phyloP scores from a whole-genome alignment of 495 filamentous ascomycete species.

The Chaetomium cochliodes region DNA sequence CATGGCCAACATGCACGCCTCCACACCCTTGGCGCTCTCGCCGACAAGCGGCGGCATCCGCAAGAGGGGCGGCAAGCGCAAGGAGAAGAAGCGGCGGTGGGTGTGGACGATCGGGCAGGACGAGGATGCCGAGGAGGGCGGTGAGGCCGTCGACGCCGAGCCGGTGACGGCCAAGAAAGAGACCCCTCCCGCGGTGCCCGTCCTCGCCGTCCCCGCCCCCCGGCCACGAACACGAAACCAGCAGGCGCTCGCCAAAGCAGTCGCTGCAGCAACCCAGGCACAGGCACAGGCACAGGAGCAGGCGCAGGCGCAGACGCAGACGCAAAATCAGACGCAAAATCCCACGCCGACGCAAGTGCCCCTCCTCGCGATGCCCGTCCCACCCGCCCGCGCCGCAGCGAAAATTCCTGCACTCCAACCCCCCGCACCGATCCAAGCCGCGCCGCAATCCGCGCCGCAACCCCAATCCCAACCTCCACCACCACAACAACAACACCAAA shows the following conservation, averaged over 20 bases:
- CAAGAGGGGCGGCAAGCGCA: slow-evolving; percentile 41
- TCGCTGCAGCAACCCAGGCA: slow-evolving; percentile 1
- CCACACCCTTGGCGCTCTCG: slow-evolving; percentile 34
- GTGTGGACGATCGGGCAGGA: slow-evolving; percentile 54
- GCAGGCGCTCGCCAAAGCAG: slow-evolving; percentile 12
- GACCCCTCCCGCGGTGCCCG: slow-evolving; percentile 18
- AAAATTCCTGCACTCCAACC: not conserved
- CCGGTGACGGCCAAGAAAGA: slow-evolving; percentile 26
- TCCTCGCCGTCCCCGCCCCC: slow-evolving; percentile 25
- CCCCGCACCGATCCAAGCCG: not conserved
- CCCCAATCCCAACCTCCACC: slow-evolving; percentile 3
- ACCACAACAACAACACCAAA: not conserved
- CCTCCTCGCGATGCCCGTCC: slow-evolving; percentile 16
- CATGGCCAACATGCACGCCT: slow-evolving; percentile 46
- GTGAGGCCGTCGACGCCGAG: slow-evolving; percentile 23
- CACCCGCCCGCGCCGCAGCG: slow-evolving; percentile 12
- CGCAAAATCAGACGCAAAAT: not conserved
- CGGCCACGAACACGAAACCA: slow-evolving; percentile 11
- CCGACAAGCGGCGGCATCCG: slow-evolving; percentile 41
- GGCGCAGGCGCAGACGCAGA: too few relatives aligned
- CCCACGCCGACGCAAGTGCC: slow-evolving; percentile 7
- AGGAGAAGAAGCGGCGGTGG: slow-evolving; percentile 54
- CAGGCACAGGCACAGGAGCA: slow-evolving; percentile 5
- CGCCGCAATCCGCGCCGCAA: not conserved
- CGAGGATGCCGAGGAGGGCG: slow-evolving; percentile 43